Conservation (phyloP, 2,329 filamentous ascomycete genomes). For the Myriosclerotinia curreyana region DNA sequence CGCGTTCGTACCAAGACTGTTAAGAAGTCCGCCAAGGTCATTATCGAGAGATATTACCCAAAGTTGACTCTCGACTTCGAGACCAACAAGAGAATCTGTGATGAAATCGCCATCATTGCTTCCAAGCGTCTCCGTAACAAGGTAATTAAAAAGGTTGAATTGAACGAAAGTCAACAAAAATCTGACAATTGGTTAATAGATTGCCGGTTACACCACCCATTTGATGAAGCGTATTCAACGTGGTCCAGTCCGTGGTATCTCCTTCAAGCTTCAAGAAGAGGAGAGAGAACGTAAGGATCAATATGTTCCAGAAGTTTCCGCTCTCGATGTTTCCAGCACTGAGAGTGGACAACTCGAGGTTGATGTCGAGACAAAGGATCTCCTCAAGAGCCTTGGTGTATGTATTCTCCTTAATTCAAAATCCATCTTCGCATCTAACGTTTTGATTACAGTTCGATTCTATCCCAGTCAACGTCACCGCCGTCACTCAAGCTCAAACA, state of each 20-base stretch:
- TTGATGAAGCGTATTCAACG: slow-evolving; percentile 99
- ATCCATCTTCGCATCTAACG: slow-evolving; percentile 31
- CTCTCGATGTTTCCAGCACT: slow-evolving; percentile 95
- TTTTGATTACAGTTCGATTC: slow-evolving; percentile 74
- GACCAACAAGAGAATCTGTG: slow-evolving; percentile 99
- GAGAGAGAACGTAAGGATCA: slow-evolving; percentile 99
- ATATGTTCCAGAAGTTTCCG: slow-evolving; percentile 98
- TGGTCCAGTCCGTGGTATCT: slow-evolving; percentile 98
- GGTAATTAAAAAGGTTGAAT: slow-evolving; percentile 49
- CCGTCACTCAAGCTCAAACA: slow-evolving; percentile 83
- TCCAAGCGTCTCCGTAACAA: slow-evolving; percentile 99
- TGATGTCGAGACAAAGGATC: slow-evolving; percentile 96
- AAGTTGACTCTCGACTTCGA: slow-evolving; percentile 99
- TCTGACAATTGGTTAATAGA: slow-evolving; percentile 49
- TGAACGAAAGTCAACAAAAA: slow-evolving; percentile 61
- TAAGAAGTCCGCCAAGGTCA: slow-evolving; percentile 81
- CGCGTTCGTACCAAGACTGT: slow-evolving; percentile 46
- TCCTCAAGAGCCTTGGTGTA: slow-evolving; percentile 98
- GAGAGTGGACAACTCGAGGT: slow-evolving; percentile 93
- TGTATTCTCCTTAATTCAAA: slow-evolving; percentile 45
- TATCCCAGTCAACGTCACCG: slow-evolving; percentile 93
- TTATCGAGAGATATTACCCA: slow-evolving; percentile 98
- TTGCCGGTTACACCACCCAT: slow-evolving; percentile 97
- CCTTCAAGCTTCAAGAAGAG: slow-evolving; percentile 99
- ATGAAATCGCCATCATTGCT: slow-evolving; percentile 99